phyloP scores from a whole-genome alignment of 192 early-diverging fungal species.

The Rhizophagus sp. region DNA sequence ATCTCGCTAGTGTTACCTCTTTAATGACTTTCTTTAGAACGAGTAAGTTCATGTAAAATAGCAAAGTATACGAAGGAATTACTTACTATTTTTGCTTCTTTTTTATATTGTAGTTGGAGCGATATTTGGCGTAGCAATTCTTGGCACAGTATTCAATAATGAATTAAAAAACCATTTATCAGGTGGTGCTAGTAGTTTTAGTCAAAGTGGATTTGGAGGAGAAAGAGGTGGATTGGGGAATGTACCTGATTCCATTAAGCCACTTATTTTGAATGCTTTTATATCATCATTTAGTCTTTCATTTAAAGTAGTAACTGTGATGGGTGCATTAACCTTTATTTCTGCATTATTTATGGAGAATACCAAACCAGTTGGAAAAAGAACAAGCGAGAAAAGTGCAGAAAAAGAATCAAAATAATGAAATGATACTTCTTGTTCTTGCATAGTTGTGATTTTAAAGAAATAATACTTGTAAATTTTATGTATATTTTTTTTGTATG shows the following conservation, averaged over 20 bases:
- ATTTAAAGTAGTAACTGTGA: neutral
- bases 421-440: neutral
- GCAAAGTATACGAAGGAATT: neutral
- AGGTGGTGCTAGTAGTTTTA: too few species aligned
- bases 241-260: neutral
- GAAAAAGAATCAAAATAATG: neutral
- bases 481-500: too few species aligned
- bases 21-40: constrained; percentile 64
- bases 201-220: neutral
- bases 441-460: too few species aligned
- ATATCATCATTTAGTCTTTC: neutral
- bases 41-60: constrained; percentile 23
- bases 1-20: constrained; percentile 69
- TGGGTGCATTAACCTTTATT: neutral
- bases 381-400: neutral
- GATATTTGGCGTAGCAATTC: constrained; percentile 43
- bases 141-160: constrained; percentile 42
- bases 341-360: neutral
- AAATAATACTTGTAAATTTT: too few species aligned
- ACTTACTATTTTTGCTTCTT: constrained; percentile 29
- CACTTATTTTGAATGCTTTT: neutral
- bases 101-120: constrained; percentile 33
- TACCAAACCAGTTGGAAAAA: neutral
- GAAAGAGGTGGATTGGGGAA: neutral
- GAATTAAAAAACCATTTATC: neutral